These are phyloP conservation scores for Trametes pubescens DNA, from an alignment of 1,284 basidiomycete genomes.

Conservation along the genomic window DNA sequence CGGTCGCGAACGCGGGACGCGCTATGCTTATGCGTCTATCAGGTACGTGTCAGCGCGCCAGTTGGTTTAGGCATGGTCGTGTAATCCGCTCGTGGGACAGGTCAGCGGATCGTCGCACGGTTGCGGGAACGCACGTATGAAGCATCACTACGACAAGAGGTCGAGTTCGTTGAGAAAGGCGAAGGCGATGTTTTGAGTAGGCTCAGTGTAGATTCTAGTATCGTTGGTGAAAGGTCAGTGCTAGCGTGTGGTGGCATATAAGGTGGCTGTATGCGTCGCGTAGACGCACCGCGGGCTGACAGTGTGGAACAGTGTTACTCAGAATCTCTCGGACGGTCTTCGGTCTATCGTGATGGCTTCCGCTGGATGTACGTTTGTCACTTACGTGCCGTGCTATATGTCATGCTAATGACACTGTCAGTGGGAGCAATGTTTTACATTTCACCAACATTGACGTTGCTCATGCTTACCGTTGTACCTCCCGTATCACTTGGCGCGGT, in stretches of 20 bases:
- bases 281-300: slow-evolving; percentile 11
- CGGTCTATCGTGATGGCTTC: slow-evolving; percentile 89
- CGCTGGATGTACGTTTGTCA: slow-evolving; percentile 77
- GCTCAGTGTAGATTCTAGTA: slow-evolving; percentile 91
- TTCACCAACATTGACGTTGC: slow-evolving; percentile 87
- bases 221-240: slow-evolving; percentile 91
- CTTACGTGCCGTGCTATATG: neutral
- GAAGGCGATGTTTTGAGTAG: slow-evolving; percentile 95
- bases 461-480: slow-evolving; percentile 96
- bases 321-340: slow-evolving; percentile 92
- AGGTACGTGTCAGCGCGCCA: slow-evolving; percentile 49
- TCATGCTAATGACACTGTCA: slow-evolving; percentile 37
- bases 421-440: slow-evolving; percentile 98
- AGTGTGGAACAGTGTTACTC: slow-evolving; percentile 71
- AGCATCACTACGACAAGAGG: slow-evolving; percentile 87
- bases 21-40: slow-evolving; percentile 90
- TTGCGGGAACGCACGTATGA: slow-evolving; percentile 87
- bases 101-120: slow-evolving; percentile 92
- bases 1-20: slow-evolving; percentile 87
- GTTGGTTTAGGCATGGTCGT: neutral
- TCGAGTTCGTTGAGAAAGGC: slow-evolving; percentile 91
- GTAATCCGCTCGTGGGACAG: slow-evolving; percentile 45
- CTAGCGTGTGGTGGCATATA: neutral
- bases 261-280: neutral
- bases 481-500: slow-evolving; percentile 96